These are phyloP conservation scores for Phytophthora constricta DNA, from an alignment of 352 stramenopile genomes.

Conservation along the genomic window DNA sequence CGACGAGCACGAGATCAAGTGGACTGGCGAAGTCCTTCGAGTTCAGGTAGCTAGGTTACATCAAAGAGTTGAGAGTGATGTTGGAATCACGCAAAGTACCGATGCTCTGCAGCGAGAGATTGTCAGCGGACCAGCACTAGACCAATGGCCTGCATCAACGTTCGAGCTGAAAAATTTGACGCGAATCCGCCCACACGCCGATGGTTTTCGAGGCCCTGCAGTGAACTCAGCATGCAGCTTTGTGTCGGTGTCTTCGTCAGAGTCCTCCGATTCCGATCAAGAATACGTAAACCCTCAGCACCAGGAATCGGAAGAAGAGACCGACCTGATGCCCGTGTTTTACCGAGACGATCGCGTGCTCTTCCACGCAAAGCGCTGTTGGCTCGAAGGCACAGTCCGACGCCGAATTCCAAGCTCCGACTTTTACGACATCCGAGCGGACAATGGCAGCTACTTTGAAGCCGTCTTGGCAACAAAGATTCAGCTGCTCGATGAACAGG, in stretches of 20 bases:
- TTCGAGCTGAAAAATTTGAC: slow-evolving; percentile 54
- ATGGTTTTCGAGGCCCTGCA: slow-evolving; percentile 49
- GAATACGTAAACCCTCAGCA: slow-evolving; percentile 28
- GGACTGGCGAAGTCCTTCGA: slow-evolving; percentile 47
- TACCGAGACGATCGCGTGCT: slow-evolving; percentile 55
- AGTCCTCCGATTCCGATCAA: slow-evolving; percentile 35
- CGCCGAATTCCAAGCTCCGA: slow-evolving; percentile 49
- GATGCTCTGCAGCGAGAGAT: slow-evolving; percentile 6
- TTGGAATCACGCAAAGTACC: neutral
- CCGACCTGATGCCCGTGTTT: slow-evolving; percentile 41
- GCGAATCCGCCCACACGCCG: slow-evolving; percentile 51
- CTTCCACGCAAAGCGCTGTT: slow-evolving; percentile 45
- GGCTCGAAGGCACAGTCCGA: slow-evolving; percentile 44
- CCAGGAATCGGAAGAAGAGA: slow-evolving; percentile 34
- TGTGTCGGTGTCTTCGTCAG: slow-evolving; percentile 46
- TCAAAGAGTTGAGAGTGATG: neutral
- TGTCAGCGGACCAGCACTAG: slow-evolving; percentile 1
- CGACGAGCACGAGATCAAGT: slow-evolving; percentile 39
- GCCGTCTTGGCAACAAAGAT: slow-evolving; percentile 57
- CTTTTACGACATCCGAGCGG: slow-evolving; percentile 64
- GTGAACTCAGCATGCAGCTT: slow-evolving; percentile 62
- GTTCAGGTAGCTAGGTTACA: slow-evolving; percentile 33
- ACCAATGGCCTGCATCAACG: slow-evolving; percentile 36
- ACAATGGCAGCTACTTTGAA: slow-evolving; percentile 54
- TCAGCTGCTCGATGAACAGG: slow-evolving; percentile 32